Evolutionary conservation across 1,284 basidiomycete genomes (phyloP).

Genomic region (Sutorius eximius): DNA sequence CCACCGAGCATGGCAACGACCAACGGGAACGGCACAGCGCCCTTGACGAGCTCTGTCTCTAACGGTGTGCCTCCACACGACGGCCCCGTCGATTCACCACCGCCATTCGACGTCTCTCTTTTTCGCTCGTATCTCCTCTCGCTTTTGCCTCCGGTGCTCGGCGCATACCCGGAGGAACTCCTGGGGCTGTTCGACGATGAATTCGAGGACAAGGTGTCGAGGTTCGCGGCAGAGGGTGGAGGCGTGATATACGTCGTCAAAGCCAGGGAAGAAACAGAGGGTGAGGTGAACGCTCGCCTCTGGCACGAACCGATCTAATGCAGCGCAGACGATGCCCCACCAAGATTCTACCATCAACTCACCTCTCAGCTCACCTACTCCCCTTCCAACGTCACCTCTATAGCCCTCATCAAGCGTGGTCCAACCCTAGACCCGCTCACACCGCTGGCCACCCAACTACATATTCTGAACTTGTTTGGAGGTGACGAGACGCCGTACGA

Average conservation of each 20-base stretch:
- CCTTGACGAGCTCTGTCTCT: slow-evolving; percentile 30
- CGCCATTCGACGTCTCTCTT: slow-evolving; percentile 57
- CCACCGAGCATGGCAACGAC: slow-evolving; percentile 23
- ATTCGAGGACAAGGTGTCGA: slow-evolving; percentile 69
- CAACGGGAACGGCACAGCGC: slow-evolving; percentile 25
- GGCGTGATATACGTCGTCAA: slow-evolving; percentile 79
- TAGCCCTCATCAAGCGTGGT: slow-evolving; percentile 93
- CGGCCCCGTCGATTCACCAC: slow-evolving; percentile 28
- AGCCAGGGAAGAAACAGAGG: slow-evolving; percentile 67
- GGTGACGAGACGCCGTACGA: slow-evolving; percentile 93
- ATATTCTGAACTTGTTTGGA: slow-evolving; percentile 91
- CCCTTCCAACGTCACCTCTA: slow-evolving; percentile 77
- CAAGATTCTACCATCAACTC: slow-evolving; percentile 68
- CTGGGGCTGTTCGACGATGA: slow-evolving; percentile 69
- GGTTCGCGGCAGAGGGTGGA: slow-evolving; percentile 73
- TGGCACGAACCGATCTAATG: slow-evolving; percentile 13
- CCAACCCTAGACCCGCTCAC: slow-evolving; percentile 77
- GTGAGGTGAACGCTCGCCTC: slow-evolving; percentile 39
- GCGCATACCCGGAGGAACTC: slow-evolving; percentile 61
- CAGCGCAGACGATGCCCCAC: slow-evolving; percentile 55
- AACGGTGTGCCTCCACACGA: slow-evolving; percentile 27
- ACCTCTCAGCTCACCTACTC: slow-evolving; percentile 80
- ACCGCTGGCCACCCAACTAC: slow-evolving; percentile 84
- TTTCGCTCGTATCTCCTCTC: slow-evolving; percentile 68
- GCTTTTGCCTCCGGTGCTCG: slow-evolving; percentile 75